These are phyloP conservation scores for Boletus rubroflammeus DNA, from an alignment of 768 basidiomycete genomes.

Conservation along the genomic window DNA sequence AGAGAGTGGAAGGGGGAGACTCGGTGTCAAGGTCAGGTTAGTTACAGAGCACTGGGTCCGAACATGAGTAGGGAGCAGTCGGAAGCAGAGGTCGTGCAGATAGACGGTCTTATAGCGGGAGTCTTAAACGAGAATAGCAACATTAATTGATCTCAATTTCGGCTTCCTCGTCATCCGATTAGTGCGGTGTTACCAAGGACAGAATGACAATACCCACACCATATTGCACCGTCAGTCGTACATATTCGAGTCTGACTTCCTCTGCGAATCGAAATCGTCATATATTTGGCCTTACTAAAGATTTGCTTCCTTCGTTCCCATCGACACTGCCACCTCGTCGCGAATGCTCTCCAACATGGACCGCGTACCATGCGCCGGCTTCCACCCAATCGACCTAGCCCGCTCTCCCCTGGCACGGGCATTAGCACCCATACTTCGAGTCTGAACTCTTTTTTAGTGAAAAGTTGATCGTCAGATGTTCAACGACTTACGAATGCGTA, in stretches of 20 bases:
- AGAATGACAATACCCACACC: neutral
- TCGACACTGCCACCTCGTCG: constrained; percentile 34
- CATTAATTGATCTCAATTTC: neutral
- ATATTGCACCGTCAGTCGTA: neutral
- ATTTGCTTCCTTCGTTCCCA: neutral
- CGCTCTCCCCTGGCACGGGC: constrained; percentile 21
- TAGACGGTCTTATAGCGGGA: constrained; percentile 5
- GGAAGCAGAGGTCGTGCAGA: neutral
- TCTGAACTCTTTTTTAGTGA: constrained; percentile 4
- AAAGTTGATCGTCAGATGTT: neutral
- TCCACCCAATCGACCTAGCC: constrained; percentile 20
- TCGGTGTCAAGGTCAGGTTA: too few species aligned
- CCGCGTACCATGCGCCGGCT: constrained; percentile 30
- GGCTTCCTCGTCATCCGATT: neutral
- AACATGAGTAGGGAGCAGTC: constrained; percentile 3
- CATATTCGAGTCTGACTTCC: neutral
- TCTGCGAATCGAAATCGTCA: neutral
- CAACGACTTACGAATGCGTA: constrained; percentile 14
- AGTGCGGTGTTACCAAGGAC: constrained; percentile 10
- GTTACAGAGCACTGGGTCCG: neutral
- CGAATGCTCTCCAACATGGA: constrained; percentile 43
- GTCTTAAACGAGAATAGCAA: neutral
- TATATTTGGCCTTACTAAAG: neutral
- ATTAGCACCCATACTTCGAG: constrained; percentile 15
- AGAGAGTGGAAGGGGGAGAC: too few species aligned